Evolutionary conservation across 208 protist genomes (phyloP).

Genomic region (Leishmania amazonensis): DNA sequence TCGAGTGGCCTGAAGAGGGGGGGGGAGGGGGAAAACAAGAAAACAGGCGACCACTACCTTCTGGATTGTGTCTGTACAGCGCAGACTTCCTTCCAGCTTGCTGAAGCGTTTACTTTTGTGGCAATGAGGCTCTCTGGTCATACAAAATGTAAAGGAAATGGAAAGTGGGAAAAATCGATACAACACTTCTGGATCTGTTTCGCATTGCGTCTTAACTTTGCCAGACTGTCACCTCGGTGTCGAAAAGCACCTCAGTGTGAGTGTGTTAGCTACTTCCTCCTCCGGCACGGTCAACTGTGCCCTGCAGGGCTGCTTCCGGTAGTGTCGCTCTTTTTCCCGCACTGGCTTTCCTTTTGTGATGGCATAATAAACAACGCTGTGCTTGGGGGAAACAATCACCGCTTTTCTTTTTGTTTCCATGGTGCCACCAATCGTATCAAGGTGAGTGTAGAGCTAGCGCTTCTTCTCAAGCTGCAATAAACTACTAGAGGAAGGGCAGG

Average conservation of each 20-base stretch:
- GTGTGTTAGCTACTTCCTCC: not conserved
- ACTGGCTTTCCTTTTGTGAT: not conserved
- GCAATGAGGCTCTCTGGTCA: not conserved
- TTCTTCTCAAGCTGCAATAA: not conserved
- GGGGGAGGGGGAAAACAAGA: too few species aligned
- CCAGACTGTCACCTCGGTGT: not conserved
- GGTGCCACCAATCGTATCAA: not conserved
- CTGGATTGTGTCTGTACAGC: not conserved
- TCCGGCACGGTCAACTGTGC: not conserved
- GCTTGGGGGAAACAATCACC: not conserved
- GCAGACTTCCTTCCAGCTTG: not conserved
- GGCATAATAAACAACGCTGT: not conserved
- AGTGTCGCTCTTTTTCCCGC: not conserved
- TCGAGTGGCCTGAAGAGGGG: not conserved
- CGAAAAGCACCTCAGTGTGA: not conserved
- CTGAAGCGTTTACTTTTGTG: not conserved
- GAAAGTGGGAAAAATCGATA: not conserved
- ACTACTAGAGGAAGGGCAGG: not conserved
- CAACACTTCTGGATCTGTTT: not conserved
- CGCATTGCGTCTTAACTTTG: not conserved
- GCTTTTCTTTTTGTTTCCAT: not conserved
- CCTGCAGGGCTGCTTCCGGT: not conserved
- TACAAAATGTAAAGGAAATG: not conserved
- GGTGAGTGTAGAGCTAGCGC: not conserved
- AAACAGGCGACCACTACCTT: not conserved